Evolutionary conservation across 2,329 filamentous ascomycete genomes (phyloP).

Genomic region (Sordariomycetes sp.): DNA sequence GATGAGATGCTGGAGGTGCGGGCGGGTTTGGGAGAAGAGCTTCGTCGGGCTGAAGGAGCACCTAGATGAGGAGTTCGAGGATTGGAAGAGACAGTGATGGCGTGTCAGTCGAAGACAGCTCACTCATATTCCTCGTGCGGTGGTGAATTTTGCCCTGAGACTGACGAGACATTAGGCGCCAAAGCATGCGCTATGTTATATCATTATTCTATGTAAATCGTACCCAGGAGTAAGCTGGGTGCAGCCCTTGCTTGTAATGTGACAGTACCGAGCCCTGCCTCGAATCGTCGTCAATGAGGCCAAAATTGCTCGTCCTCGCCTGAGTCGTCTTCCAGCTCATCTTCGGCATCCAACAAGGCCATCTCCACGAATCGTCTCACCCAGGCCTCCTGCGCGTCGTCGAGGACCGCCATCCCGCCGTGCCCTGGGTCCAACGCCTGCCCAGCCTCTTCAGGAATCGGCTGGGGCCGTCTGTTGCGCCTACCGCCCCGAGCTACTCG

Average conservation of each 20-base stretch:
- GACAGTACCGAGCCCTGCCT: too few species aligned
- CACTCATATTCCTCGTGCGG: not conserved
- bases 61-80: conserved; percentile 62
- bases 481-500: too few species aligned
- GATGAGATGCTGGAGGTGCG: conserved; percentile 80
- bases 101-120: not conserved
- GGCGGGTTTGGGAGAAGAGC: conserved; percentile 59
- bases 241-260: too few species aligned
- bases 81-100: conserved; percentile 53
- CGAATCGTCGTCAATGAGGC: too few species aligned
- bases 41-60: conserved; percentile 71
- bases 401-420: conserved; percentile 20
- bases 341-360: conserved; percentile 43
- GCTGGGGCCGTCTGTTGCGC: conserved; percentile 5
- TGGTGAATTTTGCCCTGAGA: too few species aligned
- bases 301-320: conserved; percentile 12
- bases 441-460: conserved; percentile 4
- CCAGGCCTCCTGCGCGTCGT: conserved; percentile 41
- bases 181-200: too few species aligned
- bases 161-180: too few species aligned
- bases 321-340: conserved; percentile 34
- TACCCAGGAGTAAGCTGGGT: too few species aligned
- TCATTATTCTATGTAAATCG: too few species aligned
- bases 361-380: conserved; percentile 44
- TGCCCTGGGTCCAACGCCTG: not conserved